Evolutionary conservation across 352 stramenopile genomes (phyloP), one percentile per base, ranked within the genome.

Genomic region (Saprolegnia diclina): DNA sequence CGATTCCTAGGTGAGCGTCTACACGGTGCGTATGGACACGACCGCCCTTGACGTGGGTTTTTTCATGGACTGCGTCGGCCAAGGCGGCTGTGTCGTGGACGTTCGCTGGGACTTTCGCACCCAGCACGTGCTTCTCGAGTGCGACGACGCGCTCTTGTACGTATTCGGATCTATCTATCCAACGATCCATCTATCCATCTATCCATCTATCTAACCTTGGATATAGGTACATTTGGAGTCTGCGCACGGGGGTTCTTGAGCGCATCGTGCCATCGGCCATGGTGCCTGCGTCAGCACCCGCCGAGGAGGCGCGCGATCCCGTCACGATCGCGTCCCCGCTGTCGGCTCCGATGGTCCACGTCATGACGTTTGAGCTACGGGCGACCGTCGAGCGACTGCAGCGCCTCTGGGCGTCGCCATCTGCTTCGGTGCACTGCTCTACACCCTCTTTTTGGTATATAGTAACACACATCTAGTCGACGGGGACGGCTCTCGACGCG

Each of bases 221-320:
- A 35, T 35, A 9, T 59, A 59, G 52, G 52, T 59, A 59, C 35
- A 79, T 94, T 13, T 94, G 87, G 87, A 91, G 74, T 50, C 74
- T 79, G 0, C 79, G 90, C 21, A 92, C 83, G n/a, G 85, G 87
- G 0, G 79, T 93, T 26, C 48, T 94, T 0, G 87, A 94, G 63
- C 80, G 86, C 38, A 76, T 73, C 3, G 52, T 91, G 11, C 86
- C 86, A 18, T 70, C 56, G 21, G 79, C 79, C 10, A 56, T 94
- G 21, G 48, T 94, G 0, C 79, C 78, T 46, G 79, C 77, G 16
- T 76, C 78, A 52, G 53, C 64, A 18, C 69, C 56, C 16, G 19
- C 32, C 6, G 74, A 79, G 48, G 67, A 52, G 13, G 16, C 6
- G 53, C 40, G 11, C 21, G 37, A 35, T 4, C 21, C 45, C 1